Evolutionary conservation across 192 early-diverging fungal genomes (phyloP), one percentile per base, ranked within the genome.

Genomic region (Linnemannia elongata): DNA sequence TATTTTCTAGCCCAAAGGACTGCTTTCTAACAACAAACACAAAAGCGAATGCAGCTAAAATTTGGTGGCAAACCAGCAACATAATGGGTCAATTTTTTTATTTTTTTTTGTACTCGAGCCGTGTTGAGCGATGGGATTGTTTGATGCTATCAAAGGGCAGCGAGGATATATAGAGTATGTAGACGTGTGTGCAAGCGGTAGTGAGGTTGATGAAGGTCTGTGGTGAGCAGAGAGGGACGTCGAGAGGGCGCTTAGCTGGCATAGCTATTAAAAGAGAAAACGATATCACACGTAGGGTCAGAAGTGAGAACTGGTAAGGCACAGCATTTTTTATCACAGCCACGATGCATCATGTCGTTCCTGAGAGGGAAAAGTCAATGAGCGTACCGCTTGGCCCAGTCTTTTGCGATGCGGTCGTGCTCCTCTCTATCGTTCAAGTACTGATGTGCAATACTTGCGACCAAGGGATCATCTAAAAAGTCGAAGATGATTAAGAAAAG

Each of bases 371-470:
- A 5, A 57, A 9, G 27, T 9, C 33, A 70, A 55, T 12, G 35
- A 22, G 20, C 74, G 52, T 94, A 98, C 90, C 97, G 90, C 87
- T 96, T 95, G 54, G 97, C 97, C 97, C 97, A 99, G 82, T 99
- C 97, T 78, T 94, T 93, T 47, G 98, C 97, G 24, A 93, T 94
- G 47, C 91, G 89, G 77, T 99, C 97, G 74, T 98, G 97, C 85
- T 97, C 95, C 39, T 95, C 94, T 47, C 97, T 92, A 81, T 97
- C 93, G 74, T 91, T 90, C 83, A 98, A 70, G 74, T 97, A 98
- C 87, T 98, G 95, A 76, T 96, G 90, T 38, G 98, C 97, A 88
- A 99, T 98, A 82, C 93, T 95, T 54, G 94, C 94, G 12, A 98
- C 97, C 72, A 98, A 91, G 22, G 98, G 98, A 85, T 99, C 97